Percentiles rank a stretch among this genome's conserved stretches.
phyloP scores from a whole-genome alignment of 768 basidiomycete genomes.

The Exidia glandulosa region DNA sequence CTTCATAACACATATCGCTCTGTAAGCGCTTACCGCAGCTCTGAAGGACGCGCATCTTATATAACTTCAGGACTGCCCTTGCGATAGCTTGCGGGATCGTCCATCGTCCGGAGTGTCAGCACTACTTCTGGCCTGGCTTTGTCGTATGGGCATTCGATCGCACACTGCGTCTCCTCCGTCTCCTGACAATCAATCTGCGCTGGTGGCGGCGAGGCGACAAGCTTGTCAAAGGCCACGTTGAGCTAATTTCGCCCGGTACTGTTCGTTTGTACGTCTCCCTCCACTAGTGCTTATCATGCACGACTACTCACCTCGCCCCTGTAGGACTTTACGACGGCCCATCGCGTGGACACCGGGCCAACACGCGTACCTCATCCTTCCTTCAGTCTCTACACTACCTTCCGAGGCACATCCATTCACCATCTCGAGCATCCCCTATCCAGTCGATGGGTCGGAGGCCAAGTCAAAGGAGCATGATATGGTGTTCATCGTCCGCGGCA shows the following conservation, averaged over 20 bases:
- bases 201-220: too few species aligned
- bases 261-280: neutral
- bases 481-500: slow-evolving; percentile 40
- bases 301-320: slow-evolving; percentile 33
- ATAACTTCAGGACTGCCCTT: too few species aligned
- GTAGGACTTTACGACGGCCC: slow-evolving; percentile 25
- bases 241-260: too few species aligned
- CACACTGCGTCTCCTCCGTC: slow-evolving; percentile 32
- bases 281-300: slow-evolving; percentile 23
- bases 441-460: too few species aligned
- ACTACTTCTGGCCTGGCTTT: slow-evolving; percentile 41
- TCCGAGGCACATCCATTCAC: slow-evolving; percentile 42
- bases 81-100: too few species aligned
- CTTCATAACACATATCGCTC: slow-evolving; percentile 35
- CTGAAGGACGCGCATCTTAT: neutral
- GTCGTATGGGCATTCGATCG: slow-evolving; percentile 48
- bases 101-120: too few species aligned
- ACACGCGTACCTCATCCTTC: slow-evolving; percentile 36
- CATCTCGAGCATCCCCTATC: slow-evolving; percentile 32
- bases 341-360: slow-evolving; percentile 37
- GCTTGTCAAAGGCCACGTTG: too few species aligned
- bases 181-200: slow-evolving; percentile 33
- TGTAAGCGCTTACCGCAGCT: too few species aligned
- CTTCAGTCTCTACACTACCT: slow-evolving; percentile 31
- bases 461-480: slow-evolving; percentile 24